Percentiles rank a stretch among this genome's conserved stretches.
Evolutionary conservation across 2,329 filamentous ascomycete species (phyloP).

Genomic region (Aspergillus sp.): DNA sequence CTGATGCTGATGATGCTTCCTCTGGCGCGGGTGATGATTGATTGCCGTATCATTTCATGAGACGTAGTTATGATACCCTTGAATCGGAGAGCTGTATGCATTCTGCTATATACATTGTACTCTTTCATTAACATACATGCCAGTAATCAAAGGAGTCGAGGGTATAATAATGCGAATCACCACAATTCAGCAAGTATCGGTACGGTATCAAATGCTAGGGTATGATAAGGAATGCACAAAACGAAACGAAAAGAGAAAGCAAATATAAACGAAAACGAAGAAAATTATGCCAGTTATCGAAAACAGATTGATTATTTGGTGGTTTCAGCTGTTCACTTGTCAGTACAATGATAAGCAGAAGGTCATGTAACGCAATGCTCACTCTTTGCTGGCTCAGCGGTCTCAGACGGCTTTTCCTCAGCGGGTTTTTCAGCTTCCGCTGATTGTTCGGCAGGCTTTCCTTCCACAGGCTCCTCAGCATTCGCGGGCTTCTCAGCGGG

Average conservation of each 20-base stretch:
- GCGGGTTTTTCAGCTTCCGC: neutral
- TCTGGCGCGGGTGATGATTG: conserved; percentile 5
- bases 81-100: neutral
- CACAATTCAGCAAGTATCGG: neutral
- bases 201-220: conserved; percentile 7
- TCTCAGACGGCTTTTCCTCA: conserved; percentile 4
- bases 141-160: conserved; percentile 4
- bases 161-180: conserved; percentile 9
- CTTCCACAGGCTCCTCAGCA: conserved; percentile 1
- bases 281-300: neutral
- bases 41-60: neutral
- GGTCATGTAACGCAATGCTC: neutral
- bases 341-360: conserved; percentile 3
- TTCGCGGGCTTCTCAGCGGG: neutral
- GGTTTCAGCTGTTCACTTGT: conserved; percentile 4
- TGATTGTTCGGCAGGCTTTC: conserved; percentile 6
- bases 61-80: neutral
- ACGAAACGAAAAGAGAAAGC: neutral
- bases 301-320: conserved; percentile 1
- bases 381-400: conserved; percentile 6
- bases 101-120: neutral
- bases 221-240: conserved; percentile 6
- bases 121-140: neutral
- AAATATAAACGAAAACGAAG: neutral
- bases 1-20: conserved; percentile 12